Evolutionary conservation across 306 rosid genomes (phyloP), one percentile per base, ranked within the genome.

Genomic region (Betula pendula): DNA sequence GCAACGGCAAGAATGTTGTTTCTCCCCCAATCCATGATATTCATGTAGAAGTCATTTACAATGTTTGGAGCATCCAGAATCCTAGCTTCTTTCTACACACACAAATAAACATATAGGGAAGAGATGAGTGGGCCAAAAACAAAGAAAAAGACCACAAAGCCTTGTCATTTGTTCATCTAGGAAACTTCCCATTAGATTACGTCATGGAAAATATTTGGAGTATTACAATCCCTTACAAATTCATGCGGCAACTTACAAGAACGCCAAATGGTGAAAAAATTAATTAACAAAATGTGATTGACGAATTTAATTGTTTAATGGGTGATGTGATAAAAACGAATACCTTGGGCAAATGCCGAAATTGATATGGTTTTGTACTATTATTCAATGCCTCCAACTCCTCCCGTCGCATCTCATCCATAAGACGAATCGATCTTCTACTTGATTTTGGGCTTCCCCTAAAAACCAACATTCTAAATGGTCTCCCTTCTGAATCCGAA

Each of bases 401-500:
- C 33, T 80, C 84, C 70, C 87, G 79, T 67, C 89, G 79, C 84
- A 88, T 77, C 87, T 85, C 86, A 82, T 90, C 97, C 11, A 88
- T 78, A 24, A 73, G 80, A 29, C 85, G 91, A 78, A 88, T 78
- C 0, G 90, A 82, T 63, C 77, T 88, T 73, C 93, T 67, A 73
- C 86, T 85, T 7, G 93, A 87, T 74, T 87, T 90, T 0, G 96
- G 97, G 76, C 96, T 90, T 72, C 97, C 97, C 81, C 92, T 90
- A 22, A 92, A 92, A 63, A 92, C 97, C 53, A 90, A 72, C 92
- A 90, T 90, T 81, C 83, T 85, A 77, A 92, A 92, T 6, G 96
- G 92, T 8, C 79, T 90, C 14, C 96, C 97, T 65, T 88, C 92
- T 8, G 97, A 90, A 80, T 90, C 86, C 86, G 85, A 75, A 70